Evolutionary conservation across 148 eudicot species (phyloP).

Genomic region (Nyssa sinensis): DNA sequence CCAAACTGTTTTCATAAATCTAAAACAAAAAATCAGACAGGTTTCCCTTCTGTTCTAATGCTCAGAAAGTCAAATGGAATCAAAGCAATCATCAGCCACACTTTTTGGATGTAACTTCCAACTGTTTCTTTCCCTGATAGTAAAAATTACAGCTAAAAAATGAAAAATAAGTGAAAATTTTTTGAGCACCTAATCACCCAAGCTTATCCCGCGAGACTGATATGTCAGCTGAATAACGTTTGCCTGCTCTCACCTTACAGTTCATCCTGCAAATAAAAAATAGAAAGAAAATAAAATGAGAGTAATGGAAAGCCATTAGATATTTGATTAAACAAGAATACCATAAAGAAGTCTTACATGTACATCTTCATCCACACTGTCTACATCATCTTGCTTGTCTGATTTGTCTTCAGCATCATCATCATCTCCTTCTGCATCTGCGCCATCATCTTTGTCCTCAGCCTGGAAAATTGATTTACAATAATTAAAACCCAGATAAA

Average conservation of each 20-base stretch:
- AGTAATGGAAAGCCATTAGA: neutral
- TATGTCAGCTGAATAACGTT: neutral
- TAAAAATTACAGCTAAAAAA: constrained; percentile 1
- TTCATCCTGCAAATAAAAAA: constrained; percentile 69
- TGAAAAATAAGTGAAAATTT: neutral
- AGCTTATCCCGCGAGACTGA: neutral
- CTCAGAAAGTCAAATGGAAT: neutral
- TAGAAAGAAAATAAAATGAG: neutral
- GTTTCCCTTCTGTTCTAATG: neutral
- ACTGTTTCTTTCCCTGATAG: neutral
- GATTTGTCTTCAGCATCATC: constrained; percentile 22
- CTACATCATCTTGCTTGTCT: constrained; percentile 18
- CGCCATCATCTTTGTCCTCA: constrained; percentile 62
- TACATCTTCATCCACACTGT: constrained; percentile 26
- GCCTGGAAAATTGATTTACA: constrained; percentile 36
- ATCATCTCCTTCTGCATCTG: constrained; percentile 24
- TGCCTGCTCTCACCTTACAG: constrained; percentile 36
- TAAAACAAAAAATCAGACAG: neutral
- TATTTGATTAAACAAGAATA: neutral
- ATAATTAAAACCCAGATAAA: neutral
- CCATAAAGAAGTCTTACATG: constrained; percentile 37
- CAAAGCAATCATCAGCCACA: neutral
- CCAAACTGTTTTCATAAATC: neutral
- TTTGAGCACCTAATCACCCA: neutral
- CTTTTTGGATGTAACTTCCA: constrained; percentile 3